These are phyloP conservation scores for Astrocystis sublimbata DNA, from an alignment of 495 filamentous ascomycete species.

Conservation along the genomic window DNA sequence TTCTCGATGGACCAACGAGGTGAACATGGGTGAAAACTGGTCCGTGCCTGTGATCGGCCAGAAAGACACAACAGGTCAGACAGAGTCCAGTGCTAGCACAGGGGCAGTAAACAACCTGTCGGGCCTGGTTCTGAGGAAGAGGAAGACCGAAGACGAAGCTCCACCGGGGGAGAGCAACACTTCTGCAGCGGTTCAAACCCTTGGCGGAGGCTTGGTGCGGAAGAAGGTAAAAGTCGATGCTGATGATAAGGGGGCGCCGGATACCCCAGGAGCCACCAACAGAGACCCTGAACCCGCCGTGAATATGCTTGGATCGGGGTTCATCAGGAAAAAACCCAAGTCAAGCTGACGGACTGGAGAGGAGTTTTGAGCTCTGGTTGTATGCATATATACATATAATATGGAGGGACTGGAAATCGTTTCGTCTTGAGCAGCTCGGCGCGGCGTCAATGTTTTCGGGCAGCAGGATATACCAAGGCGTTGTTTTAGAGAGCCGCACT, in stretches of 20 bases:
- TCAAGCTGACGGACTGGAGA: slow-evolving; percentile 10
- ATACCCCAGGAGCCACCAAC: background rate
- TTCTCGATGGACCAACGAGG: slow-evolving; percentile 65
- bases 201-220: slow-evolving; percentile 53
- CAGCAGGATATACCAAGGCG: background rate
- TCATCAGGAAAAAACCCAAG: slow-evolving; percentile 70
- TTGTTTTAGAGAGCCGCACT: background rate
- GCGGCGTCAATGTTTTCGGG: background rate
- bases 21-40: slow-evolving; percentile 46
- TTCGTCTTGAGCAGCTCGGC: background rate
- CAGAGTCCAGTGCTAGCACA: slow-evolving; percentile 5
- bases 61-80: slow-evolving; percentile 23
- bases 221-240: slow-evolving; percentile 62
- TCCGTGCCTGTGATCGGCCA: slow-evolving; percentile 45
- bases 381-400: background rate
- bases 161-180: background rate
- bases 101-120: slow-evolving; percentile 36
- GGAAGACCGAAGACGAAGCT: slow-evolving; percentile 19
- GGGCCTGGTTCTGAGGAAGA: slow-evolving; percentile 43
- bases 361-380: too few species aligned
- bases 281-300: slow-evolving; percentile 35
- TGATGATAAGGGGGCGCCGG: background rate
- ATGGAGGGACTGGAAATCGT: background rate
- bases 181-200: slow-evolving; percentile 31
- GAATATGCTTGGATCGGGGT: slow-evolving; percentile 57